These are phyloP conservation scores for Suhomyces chickasaworum DNA, from an alignment of 1,139 yeast genomes.

Conservation along the genomic window DNA sequence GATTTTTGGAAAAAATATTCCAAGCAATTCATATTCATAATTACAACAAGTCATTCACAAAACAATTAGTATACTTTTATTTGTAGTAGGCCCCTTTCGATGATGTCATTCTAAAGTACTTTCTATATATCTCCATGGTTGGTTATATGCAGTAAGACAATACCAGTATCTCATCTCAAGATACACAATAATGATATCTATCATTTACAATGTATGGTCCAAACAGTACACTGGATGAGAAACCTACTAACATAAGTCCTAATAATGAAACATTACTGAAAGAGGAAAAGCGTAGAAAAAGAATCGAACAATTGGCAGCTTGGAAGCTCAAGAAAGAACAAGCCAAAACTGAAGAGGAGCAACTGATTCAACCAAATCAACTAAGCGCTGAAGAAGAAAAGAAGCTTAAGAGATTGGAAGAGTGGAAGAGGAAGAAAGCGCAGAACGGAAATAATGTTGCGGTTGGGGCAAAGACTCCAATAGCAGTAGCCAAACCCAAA, in stretches of 20 bases:
- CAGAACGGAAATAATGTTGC: slow-evolving; percentile 15
- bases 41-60: too few species aligned
- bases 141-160: background rate
- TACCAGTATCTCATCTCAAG: slow-evolving; percentile 6
- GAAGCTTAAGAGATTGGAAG: slow-evolving; percentile 33
- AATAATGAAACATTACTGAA: slow-evolving; percentile 16
- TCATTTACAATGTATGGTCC: slow-evolving; percentile 5
- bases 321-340: slow-evolving; percentile 44
- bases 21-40: background rate
- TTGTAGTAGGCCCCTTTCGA: too few species aligned
- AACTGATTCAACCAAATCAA: background rate
- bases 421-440: slow-evolving; percentile 40
- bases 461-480: background rate
- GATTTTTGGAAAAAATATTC: slow-evolving; percentile 9
- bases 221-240: slow-evolving; percentile 3
- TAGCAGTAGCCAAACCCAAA: slow-evolving; percentile 3
- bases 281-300: slow-evolving; percentile 37
- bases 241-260: slow-evolving; percentile 20
- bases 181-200: background rate
- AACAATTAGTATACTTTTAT: too few species aligned
- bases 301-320: slow-evolving; percentile 44
- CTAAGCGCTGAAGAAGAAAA: slow-evolving; percentile 1
- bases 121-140: background rate
- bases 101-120: too few species aligned
- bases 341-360: slow-evolving; percentile 16